A percentile compares a stretch with the other conserved stretches of the same genome.
Evolutionary conservation across 23 red algal genomes (phyloP).

Genomic region (Chondrus crispus): DNA sequence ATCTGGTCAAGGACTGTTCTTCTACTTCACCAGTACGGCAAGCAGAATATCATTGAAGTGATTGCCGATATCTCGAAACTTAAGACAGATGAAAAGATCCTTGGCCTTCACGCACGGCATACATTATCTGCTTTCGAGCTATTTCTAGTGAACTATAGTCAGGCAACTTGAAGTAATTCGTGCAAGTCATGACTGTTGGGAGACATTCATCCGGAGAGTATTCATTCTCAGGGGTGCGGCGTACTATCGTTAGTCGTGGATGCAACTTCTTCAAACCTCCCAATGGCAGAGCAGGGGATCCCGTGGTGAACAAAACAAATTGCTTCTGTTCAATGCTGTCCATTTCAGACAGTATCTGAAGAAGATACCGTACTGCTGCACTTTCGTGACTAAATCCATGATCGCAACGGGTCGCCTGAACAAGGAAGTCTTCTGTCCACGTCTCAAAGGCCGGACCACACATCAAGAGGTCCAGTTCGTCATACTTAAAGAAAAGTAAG

Average conservation of each 20-base stretch:
- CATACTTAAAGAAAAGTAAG: conserved; percentile 58
- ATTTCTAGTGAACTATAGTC: conserved; percentile 84
- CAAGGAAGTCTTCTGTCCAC: conserved; percentile 77
- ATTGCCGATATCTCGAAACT: background rate
- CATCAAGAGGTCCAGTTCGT: conserved; percentile 78
- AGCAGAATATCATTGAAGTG: background rate
- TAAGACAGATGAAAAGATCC: conserved; percentile 91
- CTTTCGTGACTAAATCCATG: conserved; percentile 94
- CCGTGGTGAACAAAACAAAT: conserved; percentile 91
- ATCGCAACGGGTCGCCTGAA: conserved; percentile 85
- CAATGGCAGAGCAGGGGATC: conserved; percentile 85
- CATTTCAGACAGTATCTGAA: conserved; percentile 65
- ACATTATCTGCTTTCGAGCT: conserved; percentile 70
- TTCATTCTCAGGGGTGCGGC: conserved; percentile 78
- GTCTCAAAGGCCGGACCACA: conserved; percentile 84
- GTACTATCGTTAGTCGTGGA: conserved; percentile 88
- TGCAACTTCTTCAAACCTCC: conserved; percentile 80
- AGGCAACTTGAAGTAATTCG: conserved; percentile 97
- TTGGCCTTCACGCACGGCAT: conserved; percentile 94
- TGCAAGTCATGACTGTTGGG: conserved; percentile 99
- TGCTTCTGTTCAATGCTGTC: conserved; percentile 72
- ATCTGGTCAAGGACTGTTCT: background rate
- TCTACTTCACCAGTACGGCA: background rate
- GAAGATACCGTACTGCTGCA: conserved; percentile 63
- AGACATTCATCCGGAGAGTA: conserved; percentile 83